Evolutionary conservation across 306 rosid genomes (phyloP).

Genomic region (Aeschynomene evenia): DNA sequence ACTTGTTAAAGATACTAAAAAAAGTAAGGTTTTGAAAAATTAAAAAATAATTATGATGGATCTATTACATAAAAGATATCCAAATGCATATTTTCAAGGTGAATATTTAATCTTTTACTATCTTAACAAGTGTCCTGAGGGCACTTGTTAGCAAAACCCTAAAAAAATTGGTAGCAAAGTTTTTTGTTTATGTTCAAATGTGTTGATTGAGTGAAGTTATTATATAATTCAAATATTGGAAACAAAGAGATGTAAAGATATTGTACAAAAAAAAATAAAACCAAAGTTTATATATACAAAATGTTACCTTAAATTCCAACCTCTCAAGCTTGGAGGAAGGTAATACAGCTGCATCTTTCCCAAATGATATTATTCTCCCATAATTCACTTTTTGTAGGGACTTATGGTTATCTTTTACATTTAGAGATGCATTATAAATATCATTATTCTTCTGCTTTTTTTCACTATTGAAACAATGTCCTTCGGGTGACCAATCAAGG

Average conservation of each 20-base stretch:
- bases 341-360: slow-evolving; percentile 51
- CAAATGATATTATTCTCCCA: slow-evolving; percentile 75
- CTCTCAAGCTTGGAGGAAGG: slow-evolving; percentile 65
- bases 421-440: slow-evolving; percentile 30
- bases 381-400: slow-evolving; percentile 38
- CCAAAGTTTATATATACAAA: slow-evolving; percentile 22
- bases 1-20: no score
- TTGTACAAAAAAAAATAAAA: slow-evolving; percentile 2
- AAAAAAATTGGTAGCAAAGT: no score
- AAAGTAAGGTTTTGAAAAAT: no score
- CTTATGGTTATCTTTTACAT: slow-evolving; percentile 13
- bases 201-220: slow-evolving; percentile 1
- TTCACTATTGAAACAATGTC: slow-evolving; percentile 38
- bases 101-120: no score
- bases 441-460: slow-evolving; percentile 56
- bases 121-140: no score
- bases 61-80: no score
- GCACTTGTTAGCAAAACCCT: no score
- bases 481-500: slow-evolving; percentile 87
- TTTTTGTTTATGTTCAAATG: not conserved
- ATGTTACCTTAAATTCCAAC: slow-evolving; percentile 67
- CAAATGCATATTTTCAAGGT: no score
- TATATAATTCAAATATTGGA: not conserved
- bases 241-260: not conserved
- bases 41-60: no score